Evolutionary conservation across 2,329 filamentous ascomycete genomes (phyloP), one percentile per base, ranked within the genome.

Genomic region (Xylaria sp.): DNA sequence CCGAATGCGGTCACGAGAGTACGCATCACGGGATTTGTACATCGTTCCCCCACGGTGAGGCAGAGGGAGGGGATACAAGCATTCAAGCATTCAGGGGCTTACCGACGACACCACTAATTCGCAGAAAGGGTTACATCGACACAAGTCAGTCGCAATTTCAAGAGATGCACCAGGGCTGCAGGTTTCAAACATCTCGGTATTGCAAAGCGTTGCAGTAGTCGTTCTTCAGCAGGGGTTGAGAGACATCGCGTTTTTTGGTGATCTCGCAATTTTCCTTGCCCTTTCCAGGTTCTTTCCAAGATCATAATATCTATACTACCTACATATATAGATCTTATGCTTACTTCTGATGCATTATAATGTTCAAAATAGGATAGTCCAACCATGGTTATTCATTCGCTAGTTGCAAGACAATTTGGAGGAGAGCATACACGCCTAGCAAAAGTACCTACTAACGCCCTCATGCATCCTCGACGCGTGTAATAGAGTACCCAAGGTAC

Each of bases 1-100:
- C 71, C 69, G 59, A 61, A 69, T 53, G 64, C 71, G 71, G 73
- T 77, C 75, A 77, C 75, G 75, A 75, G 75, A 75, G 73, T 69
- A 73, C 48, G 56, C 58, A 72, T 74, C 73, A 71, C 69, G 69
- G 67, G 69, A 71, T 56, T 62, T 69, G 58, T 39, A 42, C 64
- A 36, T 65, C 67, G 48, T 69, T 36, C 69, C 59, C 61, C 69
- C 66, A 65, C 64, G 61, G 67, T 60, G 63, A 69, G 65, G 55
- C 48, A 69, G 58, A 65, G 61, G 56, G 61, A 56, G 50, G 61
- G 62, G 61, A 24, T n/a, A n/a, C n/a, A n/a, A n/a, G n/a, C n/a
- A 54, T 47, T 67, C 58, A 57, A 47, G 65, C 56, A 64, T 56
- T 55, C 50, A 63, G 58, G 64, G 55, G 68, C 64, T 67, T 67